phyloP scores from a whole-genome alignment of 1,139 yeast species.

The Petasospora rhodanensis region DNA sequence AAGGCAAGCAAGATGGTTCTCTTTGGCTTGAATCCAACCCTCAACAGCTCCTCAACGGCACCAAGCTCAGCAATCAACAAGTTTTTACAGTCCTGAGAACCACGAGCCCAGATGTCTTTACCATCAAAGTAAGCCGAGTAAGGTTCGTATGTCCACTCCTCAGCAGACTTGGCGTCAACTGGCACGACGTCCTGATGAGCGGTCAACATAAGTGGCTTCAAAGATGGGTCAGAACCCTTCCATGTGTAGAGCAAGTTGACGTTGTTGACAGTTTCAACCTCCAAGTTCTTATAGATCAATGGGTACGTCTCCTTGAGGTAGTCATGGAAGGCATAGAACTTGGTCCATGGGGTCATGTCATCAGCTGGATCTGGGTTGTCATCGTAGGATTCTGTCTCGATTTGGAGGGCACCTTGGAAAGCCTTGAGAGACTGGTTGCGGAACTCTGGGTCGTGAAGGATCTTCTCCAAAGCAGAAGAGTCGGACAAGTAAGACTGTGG shows the following conservation, averaged over 20 bases:
- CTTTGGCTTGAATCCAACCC: conserved; percentile 43
- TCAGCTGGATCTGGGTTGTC: conserved; percentile 36
- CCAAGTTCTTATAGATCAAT: conserved; percentile 40
- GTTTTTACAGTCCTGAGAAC: conserved; percentile 60
- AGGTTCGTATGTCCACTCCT: conserved; percentile 65
- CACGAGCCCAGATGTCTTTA: conserved; percentile 54
- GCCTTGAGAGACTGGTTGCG: conserved; percentile 37
- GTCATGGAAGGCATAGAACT: conserved; percentile 47
- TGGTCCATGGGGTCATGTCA: conserved; percentile 28
- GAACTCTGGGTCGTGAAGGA: conserved; percentile 33
- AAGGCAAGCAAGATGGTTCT: conserved; percentile 56
- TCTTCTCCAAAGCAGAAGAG: conserved; percentile 21
- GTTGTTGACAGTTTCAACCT: conserved; percentile 46
- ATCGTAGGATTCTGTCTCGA: conserved; percentile 62
- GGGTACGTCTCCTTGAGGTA: conserved; percentile 58
- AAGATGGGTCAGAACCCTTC: conserved; percentile 49
- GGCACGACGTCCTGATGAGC: conserved; percentile 88
- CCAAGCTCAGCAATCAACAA: conserved; percentile 52
- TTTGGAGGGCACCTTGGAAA: conserved; percentile 48
- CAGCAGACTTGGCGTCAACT: conserved; percentile 50
- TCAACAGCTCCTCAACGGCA: conserved; percentile 48
- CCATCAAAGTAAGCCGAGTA: conserved; percentile 68
- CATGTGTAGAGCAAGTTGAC: conserved; percentile 67
- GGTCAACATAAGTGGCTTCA: conserved; percentile 63
- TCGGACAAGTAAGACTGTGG: conserved; percentile 18